Base-by-base conservation (phyloP, 2,329 filamentous ascomycete genomes). In the Ramularia endophylla region DNA sequence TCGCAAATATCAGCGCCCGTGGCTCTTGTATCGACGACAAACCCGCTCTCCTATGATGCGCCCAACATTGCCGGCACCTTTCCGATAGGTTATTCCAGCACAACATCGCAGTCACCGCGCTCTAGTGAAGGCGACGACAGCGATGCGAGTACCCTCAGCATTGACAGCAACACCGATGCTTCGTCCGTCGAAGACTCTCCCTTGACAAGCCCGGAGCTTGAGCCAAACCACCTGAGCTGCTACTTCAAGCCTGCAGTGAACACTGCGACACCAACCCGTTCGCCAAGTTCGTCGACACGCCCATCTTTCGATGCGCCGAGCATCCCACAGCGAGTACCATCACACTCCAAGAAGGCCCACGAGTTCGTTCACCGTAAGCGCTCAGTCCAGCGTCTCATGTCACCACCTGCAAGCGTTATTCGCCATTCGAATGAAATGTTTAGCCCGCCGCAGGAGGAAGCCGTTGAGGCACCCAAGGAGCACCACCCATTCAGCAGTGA, bases 41-140 rank as follows among this genome's bases (percentile, higher is more conserved):
- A 97, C 66, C 87, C 94, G 77, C 81, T 95, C 40, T 88, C 87
- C 6, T 95, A 95, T 74, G 90, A 90, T 60, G 89, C 92, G 8
- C 90, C 90, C 37, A 85, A 95, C 60, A 81, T 95, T 43, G 46
- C 48, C 29, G 60, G 59, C 33, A 54, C 60, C 13, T 46, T 37
- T 8, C 54, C 54, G 6, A 56, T 62, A 39, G 38, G 45, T 53
- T 25, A 54, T 56, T 6, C 47, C 11, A 40, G 27, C 22, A 55
- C 66, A 17, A 71, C 75, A 19, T 47, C 48, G 9, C 9, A 7
- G 2, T 67, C 72, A n/a, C 69, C 70, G 22, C 22, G 22, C 8
- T 77, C 74, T 2, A 68, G 65, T 44, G 84, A 82, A 3, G 79
- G 79, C 30, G 81, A 85, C 44, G 85, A 90, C 50, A 87, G 83